Base-by-base conservation (phyloP, 306 rosid genomes). In the Arachis stenosperma region DNA sequence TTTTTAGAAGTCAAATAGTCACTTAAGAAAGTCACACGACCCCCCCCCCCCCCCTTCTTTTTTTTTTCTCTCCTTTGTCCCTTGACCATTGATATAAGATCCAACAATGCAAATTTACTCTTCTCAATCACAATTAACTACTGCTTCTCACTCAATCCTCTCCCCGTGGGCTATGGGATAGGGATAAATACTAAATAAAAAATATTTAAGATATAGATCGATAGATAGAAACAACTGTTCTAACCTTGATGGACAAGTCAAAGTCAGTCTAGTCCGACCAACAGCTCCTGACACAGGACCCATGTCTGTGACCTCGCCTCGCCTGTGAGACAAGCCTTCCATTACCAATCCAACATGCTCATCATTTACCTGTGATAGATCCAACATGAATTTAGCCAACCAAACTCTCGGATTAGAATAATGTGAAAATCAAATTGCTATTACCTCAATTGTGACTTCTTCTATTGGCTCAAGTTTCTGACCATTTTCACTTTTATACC, bases 301-400 rank as follows among this genome's bases (percentile, higher is more conserved):
- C 99, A 94, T 94, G 77, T 89, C 97, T 42, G 75, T 73, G 77
- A 94, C 84, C 87, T 94, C 99, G 22, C 87, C 99, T 73, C 96
- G 91, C 73, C 99, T 84, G 65, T 91, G 96, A 75, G 99, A 94
- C 71, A 94, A 84, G 61, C 97, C 97, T 83, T 94, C 97, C 99
- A 94, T 94, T 72, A 94, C 82, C 76, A 91, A 76, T 67, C 99
- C 99, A 33, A 94, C 99, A 15, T 94, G 99, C 78, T 94, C 97
- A 64, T 94, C 95, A 82, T 91, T 91, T 69, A 94, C 86, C 99
- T 94, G 86, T 52, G 40, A 82, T 67, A 74, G 57, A 73, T 33
- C 70, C 47, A 65, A 39, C 54, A 71, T 14, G 13, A 55, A 39
- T 30, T 81, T 57, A 10, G 39, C 69, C 67, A 55, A 59, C 66